phyloP scores from a whole-genome alignment of 306 rosid species.

The Malus sylvestris region DNA sequence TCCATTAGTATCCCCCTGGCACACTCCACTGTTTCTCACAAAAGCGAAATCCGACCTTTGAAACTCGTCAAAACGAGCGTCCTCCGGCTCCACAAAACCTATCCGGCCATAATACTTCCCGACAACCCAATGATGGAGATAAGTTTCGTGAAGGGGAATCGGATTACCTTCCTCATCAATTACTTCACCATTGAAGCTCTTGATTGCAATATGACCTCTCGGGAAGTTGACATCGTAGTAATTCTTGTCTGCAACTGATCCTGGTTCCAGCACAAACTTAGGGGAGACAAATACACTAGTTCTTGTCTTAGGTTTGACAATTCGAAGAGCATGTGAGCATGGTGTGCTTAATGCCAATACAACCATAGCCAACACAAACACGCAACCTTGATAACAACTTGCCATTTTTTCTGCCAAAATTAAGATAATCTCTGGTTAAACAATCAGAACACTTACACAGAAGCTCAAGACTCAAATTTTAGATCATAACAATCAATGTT shows the following conservation, averaged over 20 bases:
- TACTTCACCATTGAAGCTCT: constrained; percentile 59
- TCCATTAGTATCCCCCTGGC: constrained; percentile 22
- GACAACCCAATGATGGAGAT: constrained; percentile 69
- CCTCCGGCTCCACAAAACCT: constrained; percentile 5
- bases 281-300: constrained; percentile 49
- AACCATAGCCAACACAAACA: constrained; percentile 16
- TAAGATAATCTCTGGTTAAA: background rate
- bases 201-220: constrained; percentile 60
- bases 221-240: constrained; percentile 46
- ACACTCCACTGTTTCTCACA: constrained; percentile 46
- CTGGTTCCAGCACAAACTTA: constrained; percentile 45
- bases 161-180: constrained; percentile 54
- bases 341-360: constrained; percentile 22
- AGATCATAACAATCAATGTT: too few species aligned
- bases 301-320: constrained; percentile 23
- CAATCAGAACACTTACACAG: background rate
- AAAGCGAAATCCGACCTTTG: background rate
- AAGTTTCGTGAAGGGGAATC: constrained; percentile 63
- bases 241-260: constrained; percentile 45
- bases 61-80: constrained; percentile 5
- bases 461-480: background rate
- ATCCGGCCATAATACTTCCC: constrained; percentile 9
- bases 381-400: constrained; percentile 7
- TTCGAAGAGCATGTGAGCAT: constrained; percentile 22
- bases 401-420: constrained; percentile 34